phyloP scores from a whole-genome alignment of 1,284 basidiomycete species.

The Cryptococcus maquisensis region DNA sequence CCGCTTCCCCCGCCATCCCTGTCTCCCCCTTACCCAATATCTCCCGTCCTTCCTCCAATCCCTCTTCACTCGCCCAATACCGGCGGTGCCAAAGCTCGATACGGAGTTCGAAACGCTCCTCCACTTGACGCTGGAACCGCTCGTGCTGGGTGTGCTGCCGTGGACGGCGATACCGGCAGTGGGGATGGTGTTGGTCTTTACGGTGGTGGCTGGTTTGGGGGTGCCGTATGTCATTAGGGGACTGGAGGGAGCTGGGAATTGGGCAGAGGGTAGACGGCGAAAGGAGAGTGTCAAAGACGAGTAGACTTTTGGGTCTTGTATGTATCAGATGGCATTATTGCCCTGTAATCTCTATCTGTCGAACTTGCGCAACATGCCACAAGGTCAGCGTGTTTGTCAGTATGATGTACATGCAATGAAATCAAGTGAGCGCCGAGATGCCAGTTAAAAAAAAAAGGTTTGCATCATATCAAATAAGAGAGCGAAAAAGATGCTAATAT shows the following conservation, averaged over 20 bases:
- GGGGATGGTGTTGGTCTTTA: conserved; percentile 16
- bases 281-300: neutral
- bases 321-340: too few species aligned
- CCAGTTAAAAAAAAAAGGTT: too few species aligned
- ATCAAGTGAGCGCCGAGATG: too few species aligned
- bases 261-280: neutral
- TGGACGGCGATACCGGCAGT: conserved; percentile 26
- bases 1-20: conserved; percentile 15
- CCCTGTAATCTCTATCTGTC: too few species aligned
- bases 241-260: conserved; percentile 8
- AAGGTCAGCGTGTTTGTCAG: too few species aligned
- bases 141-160: conserved; percentile 32
- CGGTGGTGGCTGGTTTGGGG: conserved; percentile 1
- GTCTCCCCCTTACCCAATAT: neutral
- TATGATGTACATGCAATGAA: too few species aligned
- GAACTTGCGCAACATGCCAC: too few species aligned
- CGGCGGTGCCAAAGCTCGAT: neutral
- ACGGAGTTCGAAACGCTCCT: conserved; percentile 11
- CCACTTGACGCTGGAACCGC: conserved; percentile 33
- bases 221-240: conserved; percentile 16
- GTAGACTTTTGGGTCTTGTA: too few species aligned
- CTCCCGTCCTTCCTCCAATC: neutral
- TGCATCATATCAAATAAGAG: too few species aligned
- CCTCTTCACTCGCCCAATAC: neutral
- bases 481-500: too few species aligned